phyloP scores from a whole-genome alignment of 352 stramenopile species.

The Thalassiosira pacifica region DNA sequence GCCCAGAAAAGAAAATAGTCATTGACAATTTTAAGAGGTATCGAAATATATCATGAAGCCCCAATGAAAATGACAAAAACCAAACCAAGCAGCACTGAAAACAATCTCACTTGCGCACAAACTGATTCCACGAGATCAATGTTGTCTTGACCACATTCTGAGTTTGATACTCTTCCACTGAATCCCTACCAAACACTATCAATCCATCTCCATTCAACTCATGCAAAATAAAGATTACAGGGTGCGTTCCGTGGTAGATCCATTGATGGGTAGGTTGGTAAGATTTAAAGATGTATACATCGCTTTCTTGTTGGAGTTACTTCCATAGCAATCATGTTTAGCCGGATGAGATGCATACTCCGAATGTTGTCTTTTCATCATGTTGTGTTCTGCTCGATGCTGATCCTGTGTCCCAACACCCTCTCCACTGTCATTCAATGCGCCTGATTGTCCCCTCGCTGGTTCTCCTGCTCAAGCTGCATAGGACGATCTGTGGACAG shows the following conservation, averaged over 20 bases:
- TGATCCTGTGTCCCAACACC: slow-evolving; percentile 77
- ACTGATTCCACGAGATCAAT: slow-evolving; percentile 67
- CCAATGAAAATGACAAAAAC: no score
- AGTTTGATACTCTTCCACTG: slow-evolving; percentile 19
- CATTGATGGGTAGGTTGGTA: slow-evolving; percentile 53
- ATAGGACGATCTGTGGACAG: no score
- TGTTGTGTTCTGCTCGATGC: slow-evolving; percentile 45
- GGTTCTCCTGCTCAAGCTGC: slow-evolving; percentile 29
- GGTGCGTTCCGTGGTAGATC: slow-evolving; percentile 54
- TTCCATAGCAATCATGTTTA: slow-evolving; percentile 20
- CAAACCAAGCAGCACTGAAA: no score
- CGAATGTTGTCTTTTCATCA: slow-evolving; percentile 38
- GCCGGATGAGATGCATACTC: slow-evolving; percentile 7
- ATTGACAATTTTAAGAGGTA: no score
- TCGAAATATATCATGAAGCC: no score
- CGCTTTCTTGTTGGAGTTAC: slow-evolving; percentile 12
- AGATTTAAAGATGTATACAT: slow-evolving; percentile 52
- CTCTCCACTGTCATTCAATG: slow-evolving; percentile 55
- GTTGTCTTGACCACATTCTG: slow-evolving; percentile 8
- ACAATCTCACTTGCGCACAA: slow-evolving; percentile 76
- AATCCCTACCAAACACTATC: slow-evolving; percentile 72
- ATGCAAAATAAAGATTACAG: slow-evolving; percentile 71
- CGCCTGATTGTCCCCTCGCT: slow-evolving; percentile 16
- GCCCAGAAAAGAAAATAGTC: no score
- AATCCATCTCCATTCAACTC: slow-evolving; percentile 80